phyloP scores from a whole-genome alignment of 2,329 filamentous ascomycete species.

The Drechslerella stenobrocha region DNA sequence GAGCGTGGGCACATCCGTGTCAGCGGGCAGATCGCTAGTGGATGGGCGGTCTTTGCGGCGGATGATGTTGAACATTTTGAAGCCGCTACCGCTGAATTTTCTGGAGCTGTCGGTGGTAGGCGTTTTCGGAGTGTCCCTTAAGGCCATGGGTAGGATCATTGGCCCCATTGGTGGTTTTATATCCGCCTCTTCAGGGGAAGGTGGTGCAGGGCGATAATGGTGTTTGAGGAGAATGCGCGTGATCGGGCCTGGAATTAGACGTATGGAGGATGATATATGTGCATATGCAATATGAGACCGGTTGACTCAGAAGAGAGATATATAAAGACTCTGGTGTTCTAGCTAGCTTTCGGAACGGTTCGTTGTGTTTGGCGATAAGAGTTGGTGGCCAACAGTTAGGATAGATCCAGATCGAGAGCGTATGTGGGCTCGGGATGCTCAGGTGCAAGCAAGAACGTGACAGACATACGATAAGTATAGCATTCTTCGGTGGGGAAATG shows the following conservation, averaged over 20 bases:
- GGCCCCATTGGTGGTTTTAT: slow-evolving; percentile 5
- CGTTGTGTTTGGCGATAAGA: too few species aligned
- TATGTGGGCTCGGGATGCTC: too few species aligned
- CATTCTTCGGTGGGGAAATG: too few species aligned
- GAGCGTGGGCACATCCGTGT: too few species aligned
- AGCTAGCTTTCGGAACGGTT: too few species aligned
- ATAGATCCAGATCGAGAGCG: too few species aligned
- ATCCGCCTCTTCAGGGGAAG: too few species aligned
- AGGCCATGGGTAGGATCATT: slow-evolving; percentile 11
- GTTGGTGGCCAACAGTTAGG: too few species aligned
- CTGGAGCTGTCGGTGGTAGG: background rate
- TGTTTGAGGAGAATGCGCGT: background rate
- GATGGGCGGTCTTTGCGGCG: slow-evolving; percentile 22
- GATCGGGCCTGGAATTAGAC: slow-evolving; percentile 1
- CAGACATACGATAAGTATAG: too few species aligned
- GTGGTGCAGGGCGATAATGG: too few species aligned
- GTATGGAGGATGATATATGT: background rate
- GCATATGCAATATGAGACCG: slow-evolving; percentile 1
- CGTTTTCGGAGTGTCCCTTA: background rate
- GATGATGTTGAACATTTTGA: slow-evolving; percentile 44
- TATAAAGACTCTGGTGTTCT: background rate
- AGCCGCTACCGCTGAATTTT: slow-evolving; percentile 7
- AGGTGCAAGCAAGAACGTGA: too few species aligned
- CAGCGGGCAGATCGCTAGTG: too few species aligned
- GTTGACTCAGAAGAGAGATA: background rate